Evolutionary conservation across 2,329 filamentous ascomycete species (phyloP).

Genomic region (Aspergillus melleus): DNA sequence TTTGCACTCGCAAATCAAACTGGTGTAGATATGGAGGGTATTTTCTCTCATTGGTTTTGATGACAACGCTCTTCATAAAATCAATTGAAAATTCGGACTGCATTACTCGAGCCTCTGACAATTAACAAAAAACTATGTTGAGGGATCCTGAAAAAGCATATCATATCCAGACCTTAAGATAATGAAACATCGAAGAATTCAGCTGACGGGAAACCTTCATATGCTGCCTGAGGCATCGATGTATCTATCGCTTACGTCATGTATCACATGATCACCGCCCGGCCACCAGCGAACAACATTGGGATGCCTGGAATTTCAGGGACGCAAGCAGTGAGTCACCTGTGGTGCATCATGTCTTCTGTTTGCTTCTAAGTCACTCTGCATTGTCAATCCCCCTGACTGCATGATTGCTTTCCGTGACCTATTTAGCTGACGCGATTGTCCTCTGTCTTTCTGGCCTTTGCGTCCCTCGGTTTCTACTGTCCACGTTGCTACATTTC

Average conservation of each 20-base stretch:
- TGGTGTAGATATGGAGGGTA: too few species aligned
- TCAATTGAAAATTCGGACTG: too few species aligned
- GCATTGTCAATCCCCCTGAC: background rate
- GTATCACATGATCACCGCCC: slow-evolving; percentile 11
- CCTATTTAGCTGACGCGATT: background rate
- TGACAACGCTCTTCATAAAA: too few species aligned
- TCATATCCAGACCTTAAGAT: too few species aligned
- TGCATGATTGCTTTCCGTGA: background rate
- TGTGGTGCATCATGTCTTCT: background rate
- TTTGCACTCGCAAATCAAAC: too few species aligned
- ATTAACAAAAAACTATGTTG: too few species aligned
- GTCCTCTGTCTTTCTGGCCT: background rate
- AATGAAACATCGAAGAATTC: background rate
- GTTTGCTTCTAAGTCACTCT: slow-evolving; percentile 1
- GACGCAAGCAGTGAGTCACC: slow-evolving; percentile 4
- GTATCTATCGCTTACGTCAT: slow-evolving; percentile 10
- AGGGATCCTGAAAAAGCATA: too few species aligned
- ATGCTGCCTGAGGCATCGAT: background rate
- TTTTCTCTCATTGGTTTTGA: too few species aligned
- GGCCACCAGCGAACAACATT: background rate
- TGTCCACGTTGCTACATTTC: background rate
- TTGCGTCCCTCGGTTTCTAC: background rate
- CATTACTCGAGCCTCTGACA: too few species aligned
- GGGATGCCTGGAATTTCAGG: slow-evolving; percentile 3
- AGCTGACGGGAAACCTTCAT: background rate